Base-by-base conservation (phyloP, 2,329 filamentous ascomycete genomes). In the Diaporthe nobilis region DNA sequence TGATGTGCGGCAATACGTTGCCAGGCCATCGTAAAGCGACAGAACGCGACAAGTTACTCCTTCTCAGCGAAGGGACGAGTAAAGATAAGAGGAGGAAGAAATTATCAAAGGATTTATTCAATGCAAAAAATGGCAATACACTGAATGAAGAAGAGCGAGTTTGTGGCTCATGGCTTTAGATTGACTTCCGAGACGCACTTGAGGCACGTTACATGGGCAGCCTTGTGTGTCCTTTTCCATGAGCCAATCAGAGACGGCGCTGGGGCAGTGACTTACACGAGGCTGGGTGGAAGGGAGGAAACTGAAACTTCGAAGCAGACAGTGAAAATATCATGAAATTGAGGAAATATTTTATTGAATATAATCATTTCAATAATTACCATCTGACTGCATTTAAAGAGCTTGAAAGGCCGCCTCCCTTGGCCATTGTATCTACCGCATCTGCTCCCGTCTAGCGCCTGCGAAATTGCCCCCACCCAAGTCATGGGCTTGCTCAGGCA, bases 211-310 rank as follows among this genome's bases (percentile, higher is more conserved):
- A 22, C 20, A 49, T 9, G 2, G 25, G 6, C 63, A 67, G 63
- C 63, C 63, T 67, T 37, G 37, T 25, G 5, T n/a, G 28, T 15
- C 31, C 1, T 34, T 39, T 42, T 13, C 5, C 4, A 20, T 37
- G 61, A 51, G 31, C 63, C 63, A 67, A 67, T 67, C 63, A 67
- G 28, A 67, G 20, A 37, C 12, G 5, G 28, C 42, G 28, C 17
- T n/a, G 8, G 28, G 20, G 20, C 20, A n/a, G 44, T 49, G 31
- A 51, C 63, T 67, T 37, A 67, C 28, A 67, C 63, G 20, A 51
- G 63, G 63, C 63, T 67, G 44, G 44, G 20, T 37, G 63, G 20
- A 37, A 61, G 20, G 17, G 13, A 31, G 28, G 7, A 49, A 51
- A 51, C 44, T 25, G n/a, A 9, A n/a, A 20, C 3, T 49, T 37